Percentiles rank a stretch among this genome's conserved stretches.
Evolutionary conservation across 495 filamentous ascomycete genomes (phyloP).

Genomic region (Haplographium delicatum): DNA sequence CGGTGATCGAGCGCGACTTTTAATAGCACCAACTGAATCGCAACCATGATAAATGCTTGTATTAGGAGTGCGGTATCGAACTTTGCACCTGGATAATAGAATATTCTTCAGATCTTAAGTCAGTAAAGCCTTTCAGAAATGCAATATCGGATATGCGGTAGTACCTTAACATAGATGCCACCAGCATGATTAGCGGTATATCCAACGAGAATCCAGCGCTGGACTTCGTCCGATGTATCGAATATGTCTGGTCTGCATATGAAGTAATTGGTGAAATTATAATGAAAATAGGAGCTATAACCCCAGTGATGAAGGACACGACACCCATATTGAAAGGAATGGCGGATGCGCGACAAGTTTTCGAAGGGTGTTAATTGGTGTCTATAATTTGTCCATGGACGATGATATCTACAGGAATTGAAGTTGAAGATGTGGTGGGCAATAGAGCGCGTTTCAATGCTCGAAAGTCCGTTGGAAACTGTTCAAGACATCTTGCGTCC

Average conservation of each 20-base stretch:
- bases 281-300: conserved; percentile 55
- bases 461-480: too few relatives aligned
- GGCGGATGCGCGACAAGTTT: neutral
- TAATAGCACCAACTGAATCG: conserved; percentile 73
- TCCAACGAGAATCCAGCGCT: conserved; percentile 84
- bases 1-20: conserved; percentile 89
- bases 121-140: neutral
- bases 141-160: conserved; percentile 25
- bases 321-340: conserved; percentile 23
- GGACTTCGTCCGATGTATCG: conserved; percentile 73
- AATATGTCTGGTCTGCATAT: conserved; percentile 87
- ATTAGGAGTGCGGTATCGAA: conserved; percentile 76
- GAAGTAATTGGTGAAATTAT: conserved; percentile 79
- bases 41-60: conserved; percentile 83
- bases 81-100: conserved; percentile 88
- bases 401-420: conserved; percentile 11
- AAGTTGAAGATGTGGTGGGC: too few relatives aligned
- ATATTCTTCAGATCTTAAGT: conserved; percentile 52
- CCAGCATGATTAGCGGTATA: conserved; percentile 96
- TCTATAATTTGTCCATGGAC: conserved; percentile 7
- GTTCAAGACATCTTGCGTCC: too few relatives aligned
- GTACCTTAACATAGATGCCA: conserved; percentile 86
- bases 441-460: too few relatives aligned
- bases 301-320: conserved; percentile 33
- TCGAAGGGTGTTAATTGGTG: neutral